Evolutionary conservation across 78 protist genomes (phyloP), one percentile per base, ranked within the genome.

Genomic region (Salpingoeca rosetta): DNA sequence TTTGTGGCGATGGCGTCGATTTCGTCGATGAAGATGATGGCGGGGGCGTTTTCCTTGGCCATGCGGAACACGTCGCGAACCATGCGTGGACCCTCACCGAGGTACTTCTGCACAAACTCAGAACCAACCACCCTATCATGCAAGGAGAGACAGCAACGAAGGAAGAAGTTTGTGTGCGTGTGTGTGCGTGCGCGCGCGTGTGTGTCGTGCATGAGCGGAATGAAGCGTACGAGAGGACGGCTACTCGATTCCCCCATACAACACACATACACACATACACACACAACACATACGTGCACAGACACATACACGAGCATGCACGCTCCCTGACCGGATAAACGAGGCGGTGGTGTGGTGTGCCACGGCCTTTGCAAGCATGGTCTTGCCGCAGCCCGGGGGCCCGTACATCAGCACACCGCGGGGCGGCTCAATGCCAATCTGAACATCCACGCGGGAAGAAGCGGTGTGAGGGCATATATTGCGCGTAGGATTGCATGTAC

Each of bases 41-140:
- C 92, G 2, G 99, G 99, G 31, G 99, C 87, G 89, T 98, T 98
- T 86, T 98, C 99, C 76, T 93, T 35, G 31, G 65, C 7, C 65
- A 51, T 51, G 35, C 99, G 94, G 92, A 98, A 98, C 39, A 98
- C 99, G 82, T 98, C 99, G 65, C 99, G 94, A 31, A 98, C 99
- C 98, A 99, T 98, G 31, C 99, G 93, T 24, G 99, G 99, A 75
- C 99, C 99, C 83, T 99, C 99, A 22, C 99, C 99, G 28, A 99
- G 93, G 91, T 98, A 99, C 90, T 99, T 99, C 88, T 99, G 99
- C n/a, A 99, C 99, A 87, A 99, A 99, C 87, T 99, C 99, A 11
- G 99, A 97, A 39, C 99, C 99, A 31, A 87, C 90, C 37, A 92
- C 96, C 26, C 65, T 51, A 17, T n/a, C n/a, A n/a, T n/a, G n/a